Conservation (phyloP, 176 grass and related monocot genomes). For the Bolboschoenus planiculmis region DNA sequence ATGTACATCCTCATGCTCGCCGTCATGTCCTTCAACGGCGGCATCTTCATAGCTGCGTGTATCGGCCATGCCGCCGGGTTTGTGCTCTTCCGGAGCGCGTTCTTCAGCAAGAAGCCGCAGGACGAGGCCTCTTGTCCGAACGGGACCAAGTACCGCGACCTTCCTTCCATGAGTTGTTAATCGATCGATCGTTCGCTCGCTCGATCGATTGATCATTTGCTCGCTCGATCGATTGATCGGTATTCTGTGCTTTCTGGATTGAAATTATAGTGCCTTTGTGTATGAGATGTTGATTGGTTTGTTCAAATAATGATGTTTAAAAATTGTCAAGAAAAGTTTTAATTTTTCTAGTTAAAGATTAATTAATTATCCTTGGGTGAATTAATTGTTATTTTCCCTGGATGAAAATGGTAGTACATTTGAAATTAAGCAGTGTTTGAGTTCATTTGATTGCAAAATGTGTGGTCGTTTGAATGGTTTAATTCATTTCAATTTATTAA, state of each 20-base stretch:
- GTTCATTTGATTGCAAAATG: neutral
- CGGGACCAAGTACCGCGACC: neutral
- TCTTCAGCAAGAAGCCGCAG: neutral
- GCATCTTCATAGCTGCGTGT: slow-evolving; percentile 14
- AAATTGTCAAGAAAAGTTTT: neutral
- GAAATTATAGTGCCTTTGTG: neutral
- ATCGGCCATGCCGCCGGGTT: slow-evolving; percentile 17
- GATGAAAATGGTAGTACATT: neutral
- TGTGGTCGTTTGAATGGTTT: neutral
- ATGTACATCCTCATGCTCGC: slow-evolving; percentile 29
- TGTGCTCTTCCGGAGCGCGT: neutral
- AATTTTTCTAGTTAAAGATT: too few relatives aligned
- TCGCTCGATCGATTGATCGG: neutral
- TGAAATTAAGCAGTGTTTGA: neutral
- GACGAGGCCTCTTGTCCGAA: neutral
- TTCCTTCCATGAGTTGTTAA: slow-evolving; percentile 17
- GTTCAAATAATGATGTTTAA: neutral
- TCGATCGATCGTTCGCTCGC: neutral
- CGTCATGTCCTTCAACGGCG: slow-evolving; percentile 31
- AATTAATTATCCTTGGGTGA: too few relatives aligned
- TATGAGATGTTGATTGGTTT: neutral
- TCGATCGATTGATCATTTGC: neutral
- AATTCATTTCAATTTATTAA: neutral
- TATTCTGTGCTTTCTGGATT: neutral
- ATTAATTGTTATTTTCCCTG: neutral